Conservation (phyloP, 805 yeast species). For the Teunomyces panamensis region DNA sequence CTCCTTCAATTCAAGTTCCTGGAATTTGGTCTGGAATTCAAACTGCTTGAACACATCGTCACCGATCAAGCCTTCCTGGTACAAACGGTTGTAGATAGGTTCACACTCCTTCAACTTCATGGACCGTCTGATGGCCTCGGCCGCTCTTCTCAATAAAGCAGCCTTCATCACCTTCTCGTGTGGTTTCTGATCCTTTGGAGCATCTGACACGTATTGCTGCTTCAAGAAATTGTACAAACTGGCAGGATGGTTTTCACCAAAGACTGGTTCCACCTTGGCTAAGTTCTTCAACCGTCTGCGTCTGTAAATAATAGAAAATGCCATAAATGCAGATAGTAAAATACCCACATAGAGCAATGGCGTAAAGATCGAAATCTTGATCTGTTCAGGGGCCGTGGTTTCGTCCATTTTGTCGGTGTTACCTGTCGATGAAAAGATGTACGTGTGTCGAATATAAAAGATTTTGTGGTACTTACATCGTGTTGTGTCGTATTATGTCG, state of each 20-base stretch:
- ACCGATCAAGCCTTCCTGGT: conserved; percentile 87
- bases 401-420: conserved; percentile 11
- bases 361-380: conserved; percentile 46
- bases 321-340: conserved; percentile 59
- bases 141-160: conserved; percentile 59
- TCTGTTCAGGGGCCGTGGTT: conserved; percentile 20
- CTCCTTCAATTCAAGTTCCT: conserved; percentile 78
- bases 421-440: neutral
- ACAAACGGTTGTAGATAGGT: conserved; percentile 64
- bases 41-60: conserved; percentile 83
- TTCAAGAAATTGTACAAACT: conserved; percentile 62
- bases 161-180: conserved; percentile 75
- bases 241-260: conserved; percentile 63
- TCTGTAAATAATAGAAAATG: conserved; percentile 70
- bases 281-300: conserved; percentile 51
- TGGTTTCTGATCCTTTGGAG: conserved; percentile 46
- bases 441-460: conserved; percentile 2
- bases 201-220: conserved; percentile 30
- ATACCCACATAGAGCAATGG: conserved; percentile 76
- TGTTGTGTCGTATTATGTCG: neutral
- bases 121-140: conserved; percentile 82
- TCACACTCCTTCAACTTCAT: conserved; percentile 78
- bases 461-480: neutral
- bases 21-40: conserved; percentile 70
- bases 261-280: conserved; percentile 66